Evolutionary conservation across 2,329 filamentous ascomycete species (phyloP), one percentile per base, ranked within the genome.

Genomic region (Colletotrichum liaoningense): DNA sequence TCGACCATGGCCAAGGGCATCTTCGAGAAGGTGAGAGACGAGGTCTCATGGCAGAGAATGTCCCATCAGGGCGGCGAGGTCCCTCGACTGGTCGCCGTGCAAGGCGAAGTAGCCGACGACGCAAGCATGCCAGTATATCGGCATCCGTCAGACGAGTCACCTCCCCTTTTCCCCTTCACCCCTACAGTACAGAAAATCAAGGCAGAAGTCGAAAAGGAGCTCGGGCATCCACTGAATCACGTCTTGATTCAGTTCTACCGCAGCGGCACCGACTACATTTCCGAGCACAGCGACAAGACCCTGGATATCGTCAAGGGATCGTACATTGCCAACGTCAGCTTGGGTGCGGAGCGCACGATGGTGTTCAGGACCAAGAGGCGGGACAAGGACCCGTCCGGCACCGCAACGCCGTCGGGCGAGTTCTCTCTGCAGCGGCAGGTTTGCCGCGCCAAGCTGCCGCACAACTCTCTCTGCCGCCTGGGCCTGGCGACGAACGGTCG

Each of bases 221-320:
- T 97, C 1, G 93, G 94, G 0, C 97, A 98, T 78, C 85, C 90
- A 1, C 84, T 99, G 55, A 99, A 99, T 79, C 97, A 99, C 80
- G 95, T 92, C 1, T 85, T 99, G 60, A 97, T 99, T 58, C 97
- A 99, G 79, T 90, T 95, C 71, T 99, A 99, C 79, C 94, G 97
- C n/a, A 89, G 89, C 77, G 94, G 96, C 3, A 91, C 90, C 60
- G 97, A 99, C 83, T 95, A 95, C 80, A 99, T 99, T 75, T 97
- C 94, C 0, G 97, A 99, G 80, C 97, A 99, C 80, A 97, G 95
- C 52, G 97, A 99, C 81, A 99, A 99, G 84, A 98, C 96, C 0
- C 86, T 99, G 28, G 97, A 99, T 80, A 97, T 99, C 69, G 92
- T 91, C 14, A 90, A 89, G 30, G 91, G 88, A 5, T 97, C 94